Evolutionary conservation across 2,329 filamentous ascomycete species (phyloP).

Genomic region (Pseudocercospora macadamiae): DNA sequence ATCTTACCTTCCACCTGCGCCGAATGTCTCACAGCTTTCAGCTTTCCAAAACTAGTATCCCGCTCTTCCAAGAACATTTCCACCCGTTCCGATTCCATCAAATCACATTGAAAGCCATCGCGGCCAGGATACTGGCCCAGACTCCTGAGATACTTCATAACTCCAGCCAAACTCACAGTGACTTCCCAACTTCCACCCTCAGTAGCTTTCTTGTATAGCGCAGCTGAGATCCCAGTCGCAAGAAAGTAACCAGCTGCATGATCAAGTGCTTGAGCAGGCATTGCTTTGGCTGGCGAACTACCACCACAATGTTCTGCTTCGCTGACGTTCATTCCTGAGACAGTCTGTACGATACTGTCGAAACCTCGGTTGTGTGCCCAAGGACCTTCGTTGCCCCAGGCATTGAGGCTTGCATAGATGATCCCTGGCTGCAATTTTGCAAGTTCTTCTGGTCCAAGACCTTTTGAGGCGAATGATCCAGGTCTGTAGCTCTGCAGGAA

Average conservation of each 20-base stretch:
- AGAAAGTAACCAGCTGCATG: constrained; percentile 60
- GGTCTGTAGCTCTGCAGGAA: constrained; percentile 54
- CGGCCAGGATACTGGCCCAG: constrained; percentile 54
- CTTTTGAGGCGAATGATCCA: constrained; percentile 49
- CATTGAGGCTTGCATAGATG: constrained; percentile 57
- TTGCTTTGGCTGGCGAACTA: constrained; percentile 39
- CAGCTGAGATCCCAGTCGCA: constrained; percentile 56
- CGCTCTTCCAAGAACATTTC: constrained; percentile 47
- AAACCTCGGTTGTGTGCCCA: constrained; percentile 55
- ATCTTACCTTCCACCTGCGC: constrained; percentile 50
- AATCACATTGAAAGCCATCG: constrained; percentile 49
- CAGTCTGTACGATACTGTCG: constrained; percentile 59
- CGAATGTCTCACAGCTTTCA: constrained; percentile 54
- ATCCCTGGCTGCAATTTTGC: constrained; percentile 47
- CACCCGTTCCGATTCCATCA: constrained; percentile 8
- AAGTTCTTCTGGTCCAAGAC: constrained; percentile 46
- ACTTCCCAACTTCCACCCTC: constrained; percentile 56
- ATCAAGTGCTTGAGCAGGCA: constrained; percentile 61
- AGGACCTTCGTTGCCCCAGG: constrained; percentile 53
- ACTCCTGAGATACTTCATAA: constrained; percentile 60
- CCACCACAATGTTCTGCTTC: constrained; percentile 54
- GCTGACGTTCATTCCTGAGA: constrained; percentile 58
- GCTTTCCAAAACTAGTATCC: constrained; percentile 50
- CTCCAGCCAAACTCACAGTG: constrained; percentile 58
- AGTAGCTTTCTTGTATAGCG: constrained; percentile 51